These are phyloP conservation scores for Fraxinus velutina DNA, from an alignment of 305 asterid species.

Conservation along the genomic window DNA sequence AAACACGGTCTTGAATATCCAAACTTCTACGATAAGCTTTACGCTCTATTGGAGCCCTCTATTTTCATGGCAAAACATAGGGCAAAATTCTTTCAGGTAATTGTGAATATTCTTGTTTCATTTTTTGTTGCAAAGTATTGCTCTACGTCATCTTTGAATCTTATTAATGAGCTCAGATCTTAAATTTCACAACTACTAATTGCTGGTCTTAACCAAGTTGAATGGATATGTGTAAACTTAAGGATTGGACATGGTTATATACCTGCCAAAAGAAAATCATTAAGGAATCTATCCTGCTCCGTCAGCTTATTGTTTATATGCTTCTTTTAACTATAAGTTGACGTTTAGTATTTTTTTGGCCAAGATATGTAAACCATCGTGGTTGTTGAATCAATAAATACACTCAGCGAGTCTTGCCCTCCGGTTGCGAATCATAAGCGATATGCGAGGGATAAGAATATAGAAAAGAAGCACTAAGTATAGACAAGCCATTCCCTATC, in stretches of 20 bases:
- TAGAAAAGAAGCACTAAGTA: too few relatives aligned
- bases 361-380: not conserved
- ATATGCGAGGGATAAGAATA: too few relatives aligned
- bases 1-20: constrained; percentile 93
- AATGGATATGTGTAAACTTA: constrained; percentile 9
- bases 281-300: not conserved
- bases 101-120: not conserved
- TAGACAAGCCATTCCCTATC: too few relatives aligned
- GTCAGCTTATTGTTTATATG: not conserved
- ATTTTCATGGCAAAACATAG: constrained; percentile 83
- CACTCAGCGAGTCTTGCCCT: too few relatives aligned
- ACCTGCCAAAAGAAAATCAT: not conserved
- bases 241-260: not conserved
- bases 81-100: constrained; percentile 81
- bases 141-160: not conserved
- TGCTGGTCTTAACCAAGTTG: constrained; percentile 12
- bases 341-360: not conserved
- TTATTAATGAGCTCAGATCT: not conserved
- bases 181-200: constrained; percentile 4
- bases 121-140: not conserved
- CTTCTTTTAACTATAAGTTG: not conserved
- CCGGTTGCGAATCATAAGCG: too few relatives aligned
- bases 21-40: constrained; percentile 80
- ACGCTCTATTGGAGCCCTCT: constrained; percentile 80
- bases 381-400: not conserved